A percentile compares a stretch with the other conserved stretches of the same genome.
Conservation (phyloP, 495 filamentous ascomycete genomes). For the Daldinia decipiens region DNA sequence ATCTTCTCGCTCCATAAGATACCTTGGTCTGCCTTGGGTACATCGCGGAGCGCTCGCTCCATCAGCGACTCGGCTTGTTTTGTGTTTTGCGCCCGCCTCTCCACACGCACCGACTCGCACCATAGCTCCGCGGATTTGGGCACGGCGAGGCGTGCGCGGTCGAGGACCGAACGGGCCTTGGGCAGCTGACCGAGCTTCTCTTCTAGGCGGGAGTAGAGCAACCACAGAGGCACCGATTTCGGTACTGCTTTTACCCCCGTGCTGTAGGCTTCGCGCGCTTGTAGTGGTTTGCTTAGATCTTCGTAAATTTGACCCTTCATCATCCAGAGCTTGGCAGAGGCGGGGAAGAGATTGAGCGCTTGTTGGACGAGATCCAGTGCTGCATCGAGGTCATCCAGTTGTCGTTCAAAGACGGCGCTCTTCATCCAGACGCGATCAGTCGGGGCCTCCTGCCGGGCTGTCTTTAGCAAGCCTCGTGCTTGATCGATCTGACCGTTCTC, state of each 20-base stretch:
- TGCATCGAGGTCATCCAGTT: conserved; percentile 78
- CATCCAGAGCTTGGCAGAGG: conserved; percentile 92
- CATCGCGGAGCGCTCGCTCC: conserved; percentile 90
- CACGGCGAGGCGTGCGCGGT: conserved; percentile 84
- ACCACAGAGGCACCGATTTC: conserved; percentile 85
- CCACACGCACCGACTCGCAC: conserved; percentile 90
- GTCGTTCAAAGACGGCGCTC: conserved; percentile 88
- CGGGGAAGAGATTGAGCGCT: conserved; percentile 87
- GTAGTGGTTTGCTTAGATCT: conserved; percentile 73
- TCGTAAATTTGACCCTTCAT: conserved; percentile 99
- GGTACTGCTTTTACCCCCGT: conserved; percentile 88
- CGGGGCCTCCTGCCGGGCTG: conserved; percentile 83
- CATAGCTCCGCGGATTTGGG: conserved; percentile 88
- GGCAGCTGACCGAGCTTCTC: conserved; percentile 85
- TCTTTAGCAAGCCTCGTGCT: conserved; percentile 80
- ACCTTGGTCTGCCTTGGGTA: conserved; percentile 77
- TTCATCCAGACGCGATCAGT: conserved; percentile 98
- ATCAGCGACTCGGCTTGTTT: conserved; percentile 87
- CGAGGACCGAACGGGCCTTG: conserved; percentile 91
- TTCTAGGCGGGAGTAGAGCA: conserved; percentile 87
- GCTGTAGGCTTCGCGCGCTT: conserved; percentile 90
- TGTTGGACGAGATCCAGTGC: conserved; percentile 88
- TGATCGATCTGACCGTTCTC: conserved; percentile 82
- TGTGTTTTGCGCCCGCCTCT: conserved; percentile 86
- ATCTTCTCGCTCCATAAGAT: conserved; percentile 93